Evolutionary conservation across 768 basidiomycete species (phyloP), one percentile per base, ranked within the genome.

Genomic region (Rhizopogon rudus): DNA sequence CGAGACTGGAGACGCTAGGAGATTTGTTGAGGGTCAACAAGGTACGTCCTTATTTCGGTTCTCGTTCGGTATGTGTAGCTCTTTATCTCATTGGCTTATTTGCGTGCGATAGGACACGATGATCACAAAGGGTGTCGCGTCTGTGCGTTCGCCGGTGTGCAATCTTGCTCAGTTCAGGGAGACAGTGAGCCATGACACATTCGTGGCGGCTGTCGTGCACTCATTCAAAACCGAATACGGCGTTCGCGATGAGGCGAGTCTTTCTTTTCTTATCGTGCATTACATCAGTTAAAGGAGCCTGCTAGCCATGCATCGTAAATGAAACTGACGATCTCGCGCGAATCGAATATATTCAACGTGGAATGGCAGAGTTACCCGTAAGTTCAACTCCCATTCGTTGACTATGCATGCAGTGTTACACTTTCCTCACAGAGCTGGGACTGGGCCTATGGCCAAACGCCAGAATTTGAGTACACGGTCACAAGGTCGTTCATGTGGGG

Each of bases 401-500:
- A 25, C 25, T 29, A 43, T 17, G 35, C 40, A 17, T 13, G 12
- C 13, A 16, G 39, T 39, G 3, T 53, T 44, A 6, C 5, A 7
- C 6, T 13, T 39, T 13, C 29, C n/a, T 25, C 52, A 20, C 62
- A 95, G 94, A 86, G 80, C 35, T 98, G 97, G 97, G 81, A 91
- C 20, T 98, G 95, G 93, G 75, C 81, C 13, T 97, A 84, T 63
- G 96, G 95, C 0, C 91, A 95, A 65, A 96, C 95, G 0, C 94
- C 95, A 41, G 90, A 96, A 65, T 98, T 99, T 67, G 87, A 83
- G 6, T 89, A 91, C 63, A 75, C 74, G 3, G 44, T 81, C 12
- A 51, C 61, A 3, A 64, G 65, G 25, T 54, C 65, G n/a, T 85
- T 86, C 57, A 44, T 63, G 3, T 83, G 83, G 82, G 84, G 81